Evolutionary conservation across 2,329 filamentous ascomycete species (phyloP).

Genomic region (Fusarium sp.): DNA sequence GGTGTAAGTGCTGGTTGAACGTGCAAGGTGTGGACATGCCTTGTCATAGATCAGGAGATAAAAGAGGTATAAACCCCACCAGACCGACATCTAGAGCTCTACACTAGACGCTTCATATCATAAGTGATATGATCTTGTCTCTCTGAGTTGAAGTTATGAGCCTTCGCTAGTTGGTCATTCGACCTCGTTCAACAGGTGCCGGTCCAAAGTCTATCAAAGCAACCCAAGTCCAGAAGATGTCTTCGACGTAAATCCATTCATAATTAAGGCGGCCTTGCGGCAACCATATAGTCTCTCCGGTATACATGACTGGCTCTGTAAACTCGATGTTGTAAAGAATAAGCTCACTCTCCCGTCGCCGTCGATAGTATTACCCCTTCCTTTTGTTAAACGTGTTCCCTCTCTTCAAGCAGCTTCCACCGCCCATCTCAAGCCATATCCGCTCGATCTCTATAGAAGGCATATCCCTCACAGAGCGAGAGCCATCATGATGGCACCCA

Average conservation of each 20-base stretch:
- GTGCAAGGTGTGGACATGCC: background rate
- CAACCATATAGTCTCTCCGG: slow-evolving; percentile 10
- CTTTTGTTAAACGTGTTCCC: background rate
- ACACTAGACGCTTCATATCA: background rate
- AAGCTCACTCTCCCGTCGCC: slow-evolving; percentile 1
- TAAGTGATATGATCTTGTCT: background rate
- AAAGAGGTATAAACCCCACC: background rate
- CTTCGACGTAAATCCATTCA: background rate
- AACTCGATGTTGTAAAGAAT: slow-evolving; percentile 4
- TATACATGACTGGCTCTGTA: slow-evolving; percentile 27
- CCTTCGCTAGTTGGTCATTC: background rate
- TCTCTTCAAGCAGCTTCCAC: background rate
- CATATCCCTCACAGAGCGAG: slow-evolving; percentile 41
- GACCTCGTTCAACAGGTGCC: background rate
- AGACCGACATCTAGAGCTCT: background rate
- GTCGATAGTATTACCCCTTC: slow-evolving; percentile 11
- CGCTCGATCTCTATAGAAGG: background rate
- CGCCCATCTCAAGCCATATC: background rate
- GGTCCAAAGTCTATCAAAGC: background rate
- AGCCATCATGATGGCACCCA: slow-evolving; percentile 45
- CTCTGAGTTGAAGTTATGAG: background rate
- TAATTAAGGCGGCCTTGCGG: slow-evolving; percentile 14
- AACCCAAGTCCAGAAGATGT: background rate
- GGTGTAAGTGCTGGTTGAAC: background rate
- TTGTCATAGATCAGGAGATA: background rate